Evolutionary conservation across 441 rosid species (phyloP).

Genomic region (Flueggea neowawraea): DNA sequence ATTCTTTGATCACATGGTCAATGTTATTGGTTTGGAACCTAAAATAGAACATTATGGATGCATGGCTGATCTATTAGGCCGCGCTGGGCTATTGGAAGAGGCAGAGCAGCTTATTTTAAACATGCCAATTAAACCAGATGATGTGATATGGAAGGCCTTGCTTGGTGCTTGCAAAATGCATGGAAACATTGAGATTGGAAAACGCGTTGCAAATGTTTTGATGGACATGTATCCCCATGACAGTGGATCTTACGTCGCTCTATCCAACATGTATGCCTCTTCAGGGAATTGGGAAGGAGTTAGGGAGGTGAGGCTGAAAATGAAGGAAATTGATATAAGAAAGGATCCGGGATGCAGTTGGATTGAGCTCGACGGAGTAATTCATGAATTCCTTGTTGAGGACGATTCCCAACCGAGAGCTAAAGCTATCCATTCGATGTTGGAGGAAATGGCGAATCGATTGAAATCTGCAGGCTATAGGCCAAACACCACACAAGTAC

Average conservation of each 20-base stretch:
- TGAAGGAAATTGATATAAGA: conserved; percentile 60
- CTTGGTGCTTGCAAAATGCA: conserved; percentile 67
- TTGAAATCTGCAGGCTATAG: conserved; percentile 40
- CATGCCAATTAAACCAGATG: conserved; percentile 62
- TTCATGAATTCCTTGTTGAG: conserved; percentile 61
- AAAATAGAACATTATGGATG: conserved; percentile 80
- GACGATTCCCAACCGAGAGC: conserved; percentile 53
- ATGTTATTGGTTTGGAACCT: conserved; percentile 42
- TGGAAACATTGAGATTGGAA: conserved; percentile 44
- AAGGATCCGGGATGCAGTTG: conserved; percentile 76
- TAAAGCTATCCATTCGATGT: conserved; percentile 40
- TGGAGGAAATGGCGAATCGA: conserved; percentile 36
- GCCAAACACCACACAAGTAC: conserved; percentile 51
- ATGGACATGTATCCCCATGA: conserved; percentile 55
- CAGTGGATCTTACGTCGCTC: conserved; percentile 56
- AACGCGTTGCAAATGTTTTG: conserved; percentile 38
- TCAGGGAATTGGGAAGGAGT: conserved; percentile 54
- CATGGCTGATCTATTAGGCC: conserved; percentile 62
- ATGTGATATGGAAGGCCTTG: conserved; percentile 66
- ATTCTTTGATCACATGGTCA: conserved; percentile 46
- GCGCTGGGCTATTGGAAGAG: conserved; percentile 54
- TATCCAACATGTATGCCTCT: conserved; percentile 61
- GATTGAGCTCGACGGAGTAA: conserved; percentile 51
- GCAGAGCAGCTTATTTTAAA: conserved; percentile 52
- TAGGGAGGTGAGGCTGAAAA: conserved; percentile 46